Base-by-base conservation (phyloP, 345 rosid genomes). In the Iberis pinnata region DNA sequence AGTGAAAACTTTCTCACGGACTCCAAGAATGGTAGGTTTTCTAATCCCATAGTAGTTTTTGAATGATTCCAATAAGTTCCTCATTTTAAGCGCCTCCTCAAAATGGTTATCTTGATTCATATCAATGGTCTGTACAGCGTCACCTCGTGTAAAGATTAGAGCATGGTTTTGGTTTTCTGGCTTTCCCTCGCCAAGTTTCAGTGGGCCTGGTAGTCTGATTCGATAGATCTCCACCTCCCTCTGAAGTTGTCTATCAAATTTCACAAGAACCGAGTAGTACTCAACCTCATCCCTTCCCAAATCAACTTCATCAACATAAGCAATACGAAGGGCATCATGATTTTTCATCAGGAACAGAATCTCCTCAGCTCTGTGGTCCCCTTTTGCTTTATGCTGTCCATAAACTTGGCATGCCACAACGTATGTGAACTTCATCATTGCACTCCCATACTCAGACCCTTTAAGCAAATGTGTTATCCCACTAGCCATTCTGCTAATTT, bases 131-230 rank as follows among this genome's bases (percentile, higher is more conserved):
- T 90, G 98, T 49, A 90, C 75, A 24, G 98, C 98, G 77, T 87
- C 98, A 26, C 98, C 98, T 13, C 96, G 82, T 24, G 98, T 90
- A 73, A 90, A 90, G 64, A 90, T 90, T 35, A 88, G 43, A 43
- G 98, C 96, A 69, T 90, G 98, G 65, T 90, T 90, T 75, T 90
- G 98, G 75, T 90, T 90, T 73, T 90, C 98, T 13, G 98, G 98
- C 63, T 90, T 90, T 14, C 98, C 98, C 75, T 90, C 98, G 18
- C 98, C 98, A 56, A 90, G 86, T 75, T 90, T 90, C 80, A 90
- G 57, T 0, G 95, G 93, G 56, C 96, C 96, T 54, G 98, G 98
- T 74, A 90, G 71, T 63, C 78, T 82, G 63, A 90, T 83, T 75
- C 98, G 73, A 74, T 87, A 90, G 50, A 90, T 79, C 63, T 90